These are phyloP conservation scores for Paxillus ammoniavirescens DNA, from an alignment of 768 basidiomycete species.

Conservation along the genomic window DNA sequence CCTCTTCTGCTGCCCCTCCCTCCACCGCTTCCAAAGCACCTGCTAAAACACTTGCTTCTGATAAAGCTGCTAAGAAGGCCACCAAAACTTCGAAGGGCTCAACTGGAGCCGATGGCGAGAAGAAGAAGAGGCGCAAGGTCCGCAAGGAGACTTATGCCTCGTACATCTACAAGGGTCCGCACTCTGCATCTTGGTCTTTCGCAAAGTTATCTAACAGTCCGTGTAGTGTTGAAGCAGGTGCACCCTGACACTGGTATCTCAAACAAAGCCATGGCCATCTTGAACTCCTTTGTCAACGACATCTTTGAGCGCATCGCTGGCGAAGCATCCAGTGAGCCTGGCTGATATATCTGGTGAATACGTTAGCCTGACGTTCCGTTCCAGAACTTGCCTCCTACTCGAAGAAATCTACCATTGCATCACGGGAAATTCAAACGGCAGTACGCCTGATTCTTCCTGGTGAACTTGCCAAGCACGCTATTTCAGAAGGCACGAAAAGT, in stretches of 20 bases:
- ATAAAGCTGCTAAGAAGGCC: conserved; percentile 47
- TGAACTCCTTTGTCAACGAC: conserved; percentile 92
- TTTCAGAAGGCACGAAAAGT: conserved; percentile 88
- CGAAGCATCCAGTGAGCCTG: conserved; percentile 76
- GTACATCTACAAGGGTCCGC: conserved; percentile 88
- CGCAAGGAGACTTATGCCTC: conserved; percentile 93
- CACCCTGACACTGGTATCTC: conserved; percentile 99
- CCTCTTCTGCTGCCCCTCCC: conserved; percentile 69
- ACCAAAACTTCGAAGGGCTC: conserved; percentile 54
- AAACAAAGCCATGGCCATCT: conserved; percentile 92
- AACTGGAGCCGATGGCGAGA: conserved; percentile 62
- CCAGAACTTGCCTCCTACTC: conserved; percentile 95
- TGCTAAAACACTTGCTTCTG: conserved; percentile 38
- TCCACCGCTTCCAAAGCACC: conserved; percentile 43
- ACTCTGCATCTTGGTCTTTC: neutral
- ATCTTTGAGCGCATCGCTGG: conserved; percentile 92
- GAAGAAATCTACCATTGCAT: conserved; percentile 98
- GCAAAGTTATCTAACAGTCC: neutral
- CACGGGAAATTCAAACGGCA: conserved; percentile 96
- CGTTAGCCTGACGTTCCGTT: neutral
- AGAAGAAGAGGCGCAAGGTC: conserved; percentile 86
- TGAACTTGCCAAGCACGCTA: conserved; percentile 97
- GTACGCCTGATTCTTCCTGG: conserved; percentile 95
- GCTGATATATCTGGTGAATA: neutral
- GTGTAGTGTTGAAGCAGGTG: conserved; percentile 88